Percentiles rank a stretch among this genome's conserved stretches.
These are phyloP conservation scores for Cotoneaster glaucophyllus DNA, from an alignment of 306 rosid species.

Conservation along the genomic window DNA sequence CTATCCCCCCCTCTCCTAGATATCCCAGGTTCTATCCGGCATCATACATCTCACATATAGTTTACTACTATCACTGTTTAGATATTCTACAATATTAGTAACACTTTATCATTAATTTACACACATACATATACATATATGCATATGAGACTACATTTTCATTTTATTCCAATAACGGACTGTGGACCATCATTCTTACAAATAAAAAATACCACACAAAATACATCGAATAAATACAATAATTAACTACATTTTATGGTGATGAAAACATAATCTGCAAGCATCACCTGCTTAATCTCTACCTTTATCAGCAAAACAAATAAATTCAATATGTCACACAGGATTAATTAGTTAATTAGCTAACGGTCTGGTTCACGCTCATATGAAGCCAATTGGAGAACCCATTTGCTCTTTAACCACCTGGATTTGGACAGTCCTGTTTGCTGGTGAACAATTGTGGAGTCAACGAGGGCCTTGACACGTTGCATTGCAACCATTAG, in stretches of 20 bases:
- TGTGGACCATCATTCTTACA: not conserved
- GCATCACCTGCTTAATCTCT: not conserved
- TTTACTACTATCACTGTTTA: no score
- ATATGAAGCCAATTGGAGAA: constrained; percentile 16
- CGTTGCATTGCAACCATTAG: constrained; percentile 56
- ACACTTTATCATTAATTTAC: no score
- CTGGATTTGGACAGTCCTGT: not conserved
- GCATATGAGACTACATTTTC: not conserved
- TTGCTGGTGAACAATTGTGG: not conserved
- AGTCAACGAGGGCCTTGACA: constrained; percentile 35
- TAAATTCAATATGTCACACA: not conserved
- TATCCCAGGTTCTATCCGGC: no score
- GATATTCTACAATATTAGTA: no score
- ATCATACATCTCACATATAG: no score
- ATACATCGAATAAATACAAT: not conserved
- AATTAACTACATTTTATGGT: not conserved
- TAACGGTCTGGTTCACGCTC: constrained; percentile 26
- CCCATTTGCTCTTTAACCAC: constrained; percentile 23
- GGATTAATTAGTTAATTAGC: not conserved
- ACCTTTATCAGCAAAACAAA: not conserved
- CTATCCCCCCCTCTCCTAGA: no score
- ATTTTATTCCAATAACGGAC: no score
- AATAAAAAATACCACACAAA: not conserved
- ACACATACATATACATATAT: no score
- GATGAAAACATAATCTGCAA: not conserved